Percentiles rank a stretch among this genome's conserved stretches.
Conservation (phyloP, 129 eudicot species). For the Chrysanthemum lavandulifolium region DNA sequence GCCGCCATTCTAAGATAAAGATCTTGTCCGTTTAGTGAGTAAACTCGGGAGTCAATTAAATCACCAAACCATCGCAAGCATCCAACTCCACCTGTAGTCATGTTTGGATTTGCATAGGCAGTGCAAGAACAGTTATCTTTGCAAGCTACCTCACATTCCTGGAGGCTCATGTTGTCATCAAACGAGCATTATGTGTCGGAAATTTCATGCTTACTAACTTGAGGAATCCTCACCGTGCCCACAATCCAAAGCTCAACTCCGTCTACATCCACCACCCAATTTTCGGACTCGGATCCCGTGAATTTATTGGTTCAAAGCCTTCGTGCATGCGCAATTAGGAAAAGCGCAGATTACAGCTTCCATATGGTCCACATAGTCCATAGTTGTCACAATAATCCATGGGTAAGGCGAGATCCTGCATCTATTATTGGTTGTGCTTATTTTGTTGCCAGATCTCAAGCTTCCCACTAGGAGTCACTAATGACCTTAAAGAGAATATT, state of each 20-base stretch:
- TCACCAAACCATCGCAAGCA: constrained; percentile 31
- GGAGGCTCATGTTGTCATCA: constrained; percentile 24
- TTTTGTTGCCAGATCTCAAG: neutral
- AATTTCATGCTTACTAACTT: constrained; percentile 14
- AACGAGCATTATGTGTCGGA: constrained; percentile 15
- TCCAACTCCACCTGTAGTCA: constrained; percentile 27
- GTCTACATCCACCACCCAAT: constrained; percentile 29
- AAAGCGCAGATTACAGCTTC: constrained; percentile 25
- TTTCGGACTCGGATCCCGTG: constrained; percentile 13
- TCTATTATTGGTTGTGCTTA: constrained; percentile 1
- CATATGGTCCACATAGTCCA: constrained; percentile 33
- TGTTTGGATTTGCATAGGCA: constrained; percentile 26
- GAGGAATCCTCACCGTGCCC: constrained; percentile 5
- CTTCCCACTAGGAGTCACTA: neutral
- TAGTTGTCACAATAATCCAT: constrained; percentile 22
- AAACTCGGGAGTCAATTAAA: constrained; percentile 22
- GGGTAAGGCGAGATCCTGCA: neutral
- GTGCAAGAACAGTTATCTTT: constrained; percentile 30
- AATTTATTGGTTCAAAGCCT: constrained; percentile 25
- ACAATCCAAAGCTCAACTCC: constrained; percentile 22
- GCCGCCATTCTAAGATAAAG: constrained; percentile 22
- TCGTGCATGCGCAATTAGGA: constrained; percentile 20
- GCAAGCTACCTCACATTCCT: constrained; percentile 24
- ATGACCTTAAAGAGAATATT: neutral
- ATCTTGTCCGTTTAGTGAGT: constrained; percentile 8